phyloP scores from a whole-genome alignment of 768 basidiomycete species.

The Boletus vermiculosoides region DNA sequence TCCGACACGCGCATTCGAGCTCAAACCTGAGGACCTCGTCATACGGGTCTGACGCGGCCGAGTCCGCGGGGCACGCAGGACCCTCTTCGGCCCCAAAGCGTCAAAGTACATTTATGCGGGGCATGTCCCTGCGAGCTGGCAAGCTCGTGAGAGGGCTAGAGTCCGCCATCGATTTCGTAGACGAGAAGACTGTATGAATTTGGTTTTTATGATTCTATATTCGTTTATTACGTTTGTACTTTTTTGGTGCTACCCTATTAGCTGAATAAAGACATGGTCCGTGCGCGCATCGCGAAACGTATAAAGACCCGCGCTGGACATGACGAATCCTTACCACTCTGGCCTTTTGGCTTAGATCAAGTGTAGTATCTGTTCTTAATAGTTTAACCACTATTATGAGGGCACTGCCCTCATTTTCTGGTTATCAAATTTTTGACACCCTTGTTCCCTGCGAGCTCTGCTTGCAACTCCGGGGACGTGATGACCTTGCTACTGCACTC shows the following conservation, averaged over 20 bases:
- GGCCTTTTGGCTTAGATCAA: conserved; percentile 72
- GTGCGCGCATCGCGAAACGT: conserved; percentile 11
- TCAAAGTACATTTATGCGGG: conserved; percentile 31
- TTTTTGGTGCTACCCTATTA: neutral
- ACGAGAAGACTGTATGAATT: conserved; percentile 18
- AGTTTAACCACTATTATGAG: conserved; percentile 58
- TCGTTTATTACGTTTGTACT: neutral
- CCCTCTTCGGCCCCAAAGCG: conserved; percentile 25
- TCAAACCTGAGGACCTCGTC: conserved; percentile 26
- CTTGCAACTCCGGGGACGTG: conserved; percentile 41
- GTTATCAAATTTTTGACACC: conserved; percentile 47
- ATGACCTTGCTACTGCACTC: conserved; percentile 42
- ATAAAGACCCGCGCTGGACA: conserved; percentile 8
- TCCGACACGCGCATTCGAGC: conserved; percentile 27
- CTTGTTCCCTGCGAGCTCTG: conserved; percentile 34
- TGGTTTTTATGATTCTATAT: neutral
- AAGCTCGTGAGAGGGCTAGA: conserved; percentile 39
- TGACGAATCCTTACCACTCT: conserved; percentile 17
- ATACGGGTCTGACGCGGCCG: conserved; percentile 13
- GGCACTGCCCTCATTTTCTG: conserved; percentile 52
- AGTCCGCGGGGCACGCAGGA: neutral
- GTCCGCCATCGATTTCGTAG: conserved; percentile 43
- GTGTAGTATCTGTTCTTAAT: conserved; percentile 76
- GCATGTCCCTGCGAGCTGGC: conserved; percentile 35
- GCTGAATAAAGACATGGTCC: conserved; percentile 10